Conservation (phyloP, 441 rosid species). For the Aquilaria agallochum region DNA sequence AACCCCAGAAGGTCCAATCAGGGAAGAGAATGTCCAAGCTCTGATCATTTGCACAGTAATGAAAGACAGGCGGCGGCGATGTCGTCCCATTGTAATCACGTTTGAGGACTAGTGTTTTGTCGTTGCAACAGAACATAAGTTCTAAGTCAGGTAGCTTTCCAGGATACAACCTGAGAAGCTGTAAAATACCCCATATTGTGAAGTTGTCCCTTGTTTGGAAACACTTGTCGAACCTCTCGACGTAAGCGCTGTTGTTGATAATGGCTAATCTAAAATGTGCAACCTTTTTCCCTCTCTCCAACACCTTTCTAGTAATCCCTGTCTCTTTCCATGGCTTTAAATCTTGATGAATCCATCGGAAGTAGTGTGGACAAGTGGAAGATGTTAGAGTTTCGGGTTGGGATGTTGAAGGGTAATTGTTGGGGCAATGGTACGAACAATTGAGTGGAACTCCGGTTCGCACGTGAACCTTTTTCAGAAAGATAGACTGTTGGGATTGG, state of each 20-base stretch:
- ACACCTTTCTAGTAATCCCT: slow-evolving; percentile 44
- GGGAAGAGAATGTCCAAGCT: slow-evolving; percentile 50
- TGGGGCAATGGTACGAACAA: slow-evolving; percentile 6
- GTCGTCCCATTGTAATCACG: slow-evolving; percentile 9
- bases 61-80: slow-evolving; percentile 42
- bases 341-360: slow-evolving; percentile 66
- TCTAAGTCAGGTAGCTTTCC: slow-evolving; percentile 52
- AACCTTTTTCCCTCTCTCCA: slow-evolving; percentile 26
- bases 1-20: slow-evolving; percentile 78
- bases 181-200: slow-evolving; percentile 58
- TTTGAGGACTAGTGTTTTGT: slow-evolving; percentile 21
- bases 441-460: slow-evolving; percentile 4
- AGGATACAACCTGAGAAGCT: slow-evolving; percentile 52
- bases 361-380: slow-evolving; percentile 43
- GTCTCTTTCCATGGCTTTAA: slow-evolving; percentile 45
- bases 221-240: slow-evolving; percentile 34
- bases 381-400: slow-evolving; percentile 2
- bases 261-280: slow-evolving; percentile 50
- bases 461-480: not conserved
- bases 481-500: too few relatives aligned
- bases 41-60: slow-evolving; percentile 37
- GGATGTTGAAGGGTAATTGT: not conserved
- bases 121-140: slow-evolving; percentile 46
- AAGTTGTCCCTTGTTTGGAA: slow-evolving; percentile 42
- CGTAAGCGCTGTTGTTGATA: slow-evolving; percentile 37